Conservation (phyloP, 192 early-diverging fungal genomes). For the Linnemannia elongata region DNA sequence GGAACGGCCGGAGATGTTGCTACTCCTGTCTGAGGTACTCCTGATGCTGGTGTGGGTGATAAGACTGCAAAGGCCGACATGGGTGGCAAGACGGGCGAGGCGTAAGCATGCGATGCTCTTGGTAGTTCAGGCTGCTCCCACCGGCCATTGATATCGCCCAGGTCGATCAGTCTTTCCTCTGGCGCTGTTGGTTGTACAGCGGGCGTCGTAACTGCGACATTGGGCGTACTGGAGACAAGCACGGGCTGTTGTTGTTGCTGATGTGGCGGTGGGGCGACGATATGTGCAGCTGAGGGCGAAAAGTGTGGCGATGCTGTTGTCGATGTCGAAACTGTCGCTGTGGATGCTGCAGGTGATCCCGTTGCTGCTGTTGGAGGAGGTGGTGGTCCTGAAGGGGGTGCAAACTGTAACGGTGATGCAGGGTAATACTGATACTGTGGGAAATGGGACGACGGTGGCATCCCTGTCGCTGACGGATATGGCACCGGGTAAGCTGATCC, state of each 20-base stretch:
- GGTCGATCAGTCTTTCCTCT: conserved; percentile 12
- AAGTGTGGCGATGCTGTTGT: not conserved
- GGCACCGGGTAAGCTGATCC: not conserved
- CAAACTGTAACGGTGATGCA: not conserved
- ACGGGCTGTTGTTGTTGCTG: not conserved
- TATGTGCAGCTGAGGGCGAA: not conserved
- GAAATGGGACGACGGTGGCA: conserved; percentile 1
- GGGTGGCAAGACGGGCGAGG: not conserved
- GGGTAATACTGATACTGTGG: not conserved
- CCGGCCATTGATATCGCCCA: not conserved
- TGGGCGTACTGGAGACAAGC: not conserved
- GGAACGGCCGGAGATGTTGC: not conserved
- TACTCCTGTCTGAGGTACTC: not conserved
- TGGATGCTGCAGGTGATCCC: not conserved
- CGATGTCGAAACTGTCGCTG: too few relatives aligned
- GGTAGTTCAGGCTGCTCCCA: not conserved
- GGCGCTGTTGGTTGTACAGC: not conserved
- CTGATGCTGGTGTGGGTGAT: not conserved
- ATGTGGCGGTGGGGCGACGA: not conserved
- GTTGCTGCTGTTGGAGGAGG: not conserved
- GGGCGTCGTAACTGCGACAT: not conserved
- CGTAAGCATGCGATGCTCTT: not conserved
- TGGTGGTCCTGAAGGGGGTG: not conserved
- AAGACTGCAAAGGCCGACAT: not conserved
- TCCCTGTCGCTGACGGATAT: not conserved